Evolutionary conservation across 345 rosid genomes (phyloP).

Genomic region (Citrus trifoliata): DNA sequence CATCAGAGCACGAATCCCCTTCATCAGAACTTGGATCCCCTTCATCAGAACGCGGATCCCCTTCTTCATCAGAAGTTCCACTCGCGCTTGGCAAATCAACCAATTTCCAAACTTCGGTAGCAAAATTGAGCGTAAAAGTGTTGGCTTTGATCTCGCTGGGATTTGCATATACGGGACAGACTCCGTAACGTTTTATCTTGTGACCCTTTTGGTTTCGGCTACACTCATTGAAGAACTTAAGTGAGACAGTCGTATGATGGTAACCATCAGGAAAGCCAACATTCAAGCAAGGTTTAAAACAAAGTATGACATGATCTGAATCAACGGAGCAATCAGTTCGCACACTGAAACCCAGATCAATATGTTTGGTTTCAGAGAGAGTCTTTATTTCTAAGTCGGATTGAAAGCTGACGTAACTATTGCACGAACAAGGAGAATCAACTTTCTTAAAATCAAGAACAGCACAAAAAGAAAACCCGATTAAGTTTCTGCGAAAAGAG

Average conservation of each 20-base stretch:
- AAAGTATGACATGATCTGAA: neutral
- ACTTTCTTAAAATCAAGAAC: neutral
- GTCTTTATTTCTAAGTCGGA: too few relatives aligned
- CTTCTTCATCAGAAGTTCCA: neutral
- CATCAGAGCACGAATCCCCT: too few relatives aligned
- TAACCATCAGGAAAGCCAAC: neutral
- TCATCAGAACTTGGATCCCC: too few relatives aligned
- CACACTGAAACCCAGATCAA: too few relatives aligned
- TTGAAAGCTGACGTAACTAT: rapidly evolving
- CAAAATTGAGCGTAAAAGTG: neutral
- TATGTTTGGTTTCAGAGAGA: too few relatives aligned
- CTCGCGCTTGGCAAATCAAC: neutral
- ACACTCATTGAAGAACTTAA: too few relatives aligned
- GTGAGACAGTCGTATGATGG: neutral
- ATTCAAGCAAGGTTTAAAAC: neutral
- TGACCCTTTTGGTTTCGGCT: too few relatives aligned
- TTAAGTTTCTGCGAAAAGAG: neutral
- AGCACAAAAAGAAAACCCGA: neutral
- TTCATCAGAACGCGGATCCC: too few relatives aligned
- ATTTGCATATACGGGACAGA: neutral
- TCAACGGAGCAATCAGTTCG: rapidly evolving
- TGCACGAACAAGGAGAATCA: rapidly evolving
- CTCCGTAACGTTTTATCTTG: neutral
- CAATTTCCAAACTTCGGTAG: neutral
- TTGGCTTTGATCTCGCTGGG: neutral